Base-by-base conservation (phyloP, 2,329 filamentous ascomycete genomes). In the Domatiomyces catenatus region DNA sequence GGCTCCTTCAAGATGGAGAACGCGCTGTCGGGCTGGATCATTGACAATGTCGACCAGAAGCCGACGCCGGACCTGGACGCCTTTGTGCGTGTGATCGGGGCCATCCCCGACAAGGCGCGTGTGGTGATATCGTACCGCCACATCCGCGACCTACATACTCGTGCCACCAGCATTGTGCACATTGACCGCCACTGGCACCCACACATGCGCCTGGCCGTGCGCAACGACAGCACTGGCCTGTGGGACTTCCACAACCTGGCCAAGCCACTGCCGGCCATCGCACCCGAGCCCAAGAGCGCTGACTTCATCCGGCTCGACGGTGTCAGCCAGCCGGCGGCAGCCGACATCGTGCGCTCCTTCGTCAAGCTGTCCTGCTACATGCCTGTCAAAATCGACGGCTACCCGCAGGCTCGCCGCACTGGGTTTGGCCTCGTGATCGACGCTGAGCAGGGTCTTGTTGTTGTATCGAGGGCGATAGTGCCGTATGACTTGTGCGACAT, bases 361-460 rank as follows among this genome's bases (percentile, higher is more conserved):
- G 90, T 98, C 22, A 84, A 92, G 42, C 84, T 98, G 50, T 83
- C 86, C 56, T 94, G 89, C 60, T 85, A 83, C 20, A 90, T 98
- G 83, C 92, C 92, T 0, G 72, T 98, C 55, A 96, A 96, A 72
- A 76, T 98, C 8, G 92, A 98, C 64, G 92, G 92, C n/a, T 98
- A 94, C 65, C 93, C 92, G 5, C 86, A 92, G 66, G 87, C 92
- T 58, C 78, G 88, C 47, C 92, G 94, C 69, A 92, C 88, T 70
- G 92, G 92, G 0, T 95, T 94, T 74, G 92, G 92, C 42, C 72
- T 98, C 39, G 90, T 98, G n/a, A 86, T 98, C 55, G 92, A 98
- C 67, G 92, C 93, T 0, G 87, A 93, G 54, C 90, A 95, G 70
- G 92, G 92, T 17, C 75, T 98, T 17, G 92, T 98, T 5, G 78